Evolutionary conservation across 164 flowering plant genomes (phyloP).

Genomic region (Aristolochia contorta): DNA sequence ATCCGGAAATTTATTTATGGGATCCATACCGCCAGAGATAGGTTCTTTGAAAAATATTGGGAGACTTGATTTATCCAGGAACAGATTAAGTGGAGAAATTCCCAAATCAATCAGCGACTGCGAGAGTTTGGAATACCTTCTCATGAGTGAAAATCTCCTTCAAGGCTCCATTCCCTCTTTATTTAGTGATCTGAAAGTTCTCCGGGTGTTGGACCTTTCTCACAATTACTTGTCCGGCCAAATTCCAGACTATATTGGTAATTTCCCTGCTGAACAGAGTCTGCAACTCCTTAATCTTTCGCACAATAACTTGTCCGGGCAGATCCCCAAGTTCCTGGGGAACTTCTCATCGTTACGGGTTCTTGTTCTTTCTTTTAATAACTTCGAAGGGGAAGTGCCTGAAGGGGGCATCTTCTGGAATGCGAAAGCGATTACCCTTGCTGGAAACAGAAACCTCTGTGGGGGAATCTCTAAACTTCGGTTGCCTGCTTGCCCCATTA

Average conservation of each 20-base stretch:
- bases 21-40: slow-evolving; percentile 24
- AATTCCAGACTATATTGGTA: too few relatives aligned
- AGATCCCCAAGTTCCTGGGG: too few relatives aligned
- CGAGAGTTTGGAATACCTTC: slow-evolving; percentile 7
- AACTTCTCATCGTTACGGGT: too few relatives aligned
- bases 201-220: too few relatives aligned
- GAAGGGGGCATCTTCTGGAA: slow-evolving; percentile 25
- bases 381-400: slow-evolving; percentile 41
- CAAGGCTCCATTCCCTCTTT: slow-evolving; percentile 20
- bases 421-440: slow-evolving; percentile 16
- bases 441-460: slow-evolving; percentile 29
- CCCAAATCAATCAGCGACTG: slow-evolving; percentile 17
- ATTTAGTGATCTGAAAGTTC: slow-evolving; percentile 3
- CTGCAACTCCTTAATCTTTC: too few relatives aligned
- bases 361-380: too few relatives aligned
- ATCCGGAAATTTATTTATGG: slow-evolving; percentile 19
- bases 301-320: too few relatives aligned
- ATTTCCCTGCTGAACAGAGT: too few relatives aligned
- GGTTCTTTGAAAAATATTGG: slow-evolving; percentile 16
- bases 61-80: slow-evolving; percentile 16
- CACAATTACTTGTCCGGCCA: too few relatives aligned
- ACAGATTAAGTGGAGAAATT: slow-evolving; percentile 26
- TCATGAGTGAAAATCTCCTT: slow-evolving; percentile 15
- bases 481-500: slow-evolving; percentile 18
- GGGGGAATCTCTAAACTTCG: slow-evolving; percentile 22